phyloP scores from a whole-genome alignment of 306 rosid species.

The Nissolia schottii region DNA sequence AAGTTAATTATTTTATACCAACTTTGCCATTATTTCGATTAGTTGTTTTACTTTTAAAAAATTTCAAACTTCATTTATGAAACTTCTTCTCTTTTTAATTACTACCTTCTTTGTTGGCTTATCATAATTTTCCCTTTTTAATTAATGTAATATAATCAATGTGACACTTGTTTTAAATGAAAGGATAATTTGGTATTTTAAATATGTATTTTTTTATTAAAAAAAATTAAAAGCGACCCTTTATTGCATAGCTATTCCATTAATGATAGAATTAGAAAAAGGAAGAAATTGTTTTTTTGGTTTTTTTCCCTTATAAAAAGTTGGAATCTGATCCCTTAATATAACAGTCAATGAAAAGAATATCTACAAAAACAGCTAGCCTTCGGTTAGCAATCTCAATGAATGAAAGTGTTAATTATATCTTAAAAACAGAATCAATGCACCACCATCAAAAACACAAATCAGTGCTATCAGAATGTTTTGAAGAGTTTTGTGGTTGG shows the following conservation, averaged over 20 bases:
- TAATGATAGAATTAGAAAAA: neutral
- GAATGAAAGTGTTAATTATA: neutral
- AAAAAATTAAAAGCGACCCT: slow-evolving; percentile 19
- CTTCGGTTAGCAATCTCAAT: slow-evolving; percentile 18
- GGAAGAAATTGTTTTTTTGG: neutral
- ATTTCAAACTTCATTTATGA: too few species aligned
- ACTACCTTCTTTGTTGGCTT: neutral
- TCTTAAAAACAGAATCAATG: neutral
- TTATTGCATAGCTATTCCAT: slow-evolving; percentile 7
- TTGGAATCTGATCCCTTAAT: slow-evolving; percentile 32
- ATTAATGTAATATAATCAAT: too few species aligned
- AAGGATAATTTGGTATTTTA: too few species aligned
- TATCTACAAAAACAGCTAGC: slow-evolving; percentile 12
- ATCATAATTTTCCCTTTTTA: too few species aligned
- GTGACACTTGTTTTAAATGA: too few species aligned
- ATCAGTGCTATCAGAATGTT: slow-evolving; percentile 22
- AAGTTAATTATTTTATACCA: too few species aligned
- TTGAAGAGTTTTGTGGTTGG: slow-evolving; percentile 11
- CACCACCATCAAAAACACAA: neutral
- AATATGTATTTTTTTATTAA: too few species aligned
- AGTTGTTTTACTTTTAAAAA: too few species aligned
- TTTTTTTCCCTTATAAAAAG: too few species aligned
- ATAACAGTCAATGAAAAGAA: slow-evolving; percentile 11
- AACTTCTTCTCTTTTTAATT: too few species aligned
- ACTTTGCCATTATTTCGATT: too few species aligned